These are phyloP conservation scores for Hanseniaspora vineae DNA, from an alignment of 805 yeast genomes.

Conservation along the genomic window DNA sequence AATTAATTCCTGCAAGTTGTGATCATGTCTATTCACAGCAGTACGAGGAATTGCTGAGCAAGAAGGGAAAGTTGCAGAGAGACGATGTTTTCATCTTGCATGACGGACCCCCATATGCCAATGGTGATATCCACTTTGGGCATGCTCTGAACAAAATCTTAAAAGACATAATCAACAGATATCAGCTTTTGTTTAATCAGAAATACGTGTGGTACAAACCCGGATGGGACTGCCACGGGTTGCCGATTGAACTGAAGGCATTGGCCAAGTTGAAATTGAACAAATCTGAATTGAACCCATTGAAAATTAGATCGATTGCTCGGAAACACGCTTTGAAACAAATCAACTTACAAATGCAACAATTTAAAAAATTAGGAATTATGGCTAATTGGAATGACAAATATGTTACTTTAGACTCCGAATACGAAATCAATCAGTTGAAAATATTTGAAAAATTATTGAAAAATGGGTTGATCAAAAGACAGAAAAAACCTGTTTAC, in stretches of 20 bases:
- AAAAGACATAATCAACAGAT: conserved; percentile 76
- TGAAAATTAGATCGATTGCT: conserved; percentile 56
- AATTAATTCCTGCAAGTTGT: conserved; percentile 40
- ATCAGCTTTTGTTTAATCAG: conserved; percentile 43
- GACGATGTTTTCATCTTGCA: conserved; percentile 54
- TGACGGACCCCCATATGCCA: conserved; percentile 99
- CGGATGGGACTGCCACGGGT: conserved; percentile 99
- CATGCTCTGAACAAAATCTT: conserved; percentile 84
- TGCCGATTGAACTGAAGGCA: conserved; percentile 90
- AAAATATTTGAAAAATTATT: conserved; percentile 54
- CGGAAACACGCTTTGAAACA: conserved; percentile 51
- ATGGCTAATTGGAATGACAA: conserved; percentile 71
- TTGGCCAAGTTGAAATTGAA: conserved; percentile 32
- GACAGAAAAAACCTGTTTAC: conserved; percentile 90
- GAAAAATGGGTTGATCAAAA: conserved; percentile 51
- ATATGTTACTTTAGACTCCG: conserved; percentile 59
- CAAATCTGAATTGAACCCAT: conserved; percentile 22
- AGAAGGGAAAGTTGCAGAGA: conserved; percentile 4
- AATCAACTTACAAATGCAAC: conserved; percentile 46
- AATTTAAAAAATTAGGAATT: conserved; percentile 60
- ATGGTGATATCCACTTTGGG: conserved; percentile 84
- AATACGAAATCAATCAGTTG: conserved; percentile 67
- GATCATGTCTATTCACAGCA: conserved; percentile 59
- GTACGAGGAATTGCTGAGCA: conserved; percentile 13
- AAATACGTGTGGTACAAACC: conserved; percentile 62